phyloP scores from a whole-genome alignment of 2,329 filamentous ascomycete species.

The Beauveria bassiana region DNA sequence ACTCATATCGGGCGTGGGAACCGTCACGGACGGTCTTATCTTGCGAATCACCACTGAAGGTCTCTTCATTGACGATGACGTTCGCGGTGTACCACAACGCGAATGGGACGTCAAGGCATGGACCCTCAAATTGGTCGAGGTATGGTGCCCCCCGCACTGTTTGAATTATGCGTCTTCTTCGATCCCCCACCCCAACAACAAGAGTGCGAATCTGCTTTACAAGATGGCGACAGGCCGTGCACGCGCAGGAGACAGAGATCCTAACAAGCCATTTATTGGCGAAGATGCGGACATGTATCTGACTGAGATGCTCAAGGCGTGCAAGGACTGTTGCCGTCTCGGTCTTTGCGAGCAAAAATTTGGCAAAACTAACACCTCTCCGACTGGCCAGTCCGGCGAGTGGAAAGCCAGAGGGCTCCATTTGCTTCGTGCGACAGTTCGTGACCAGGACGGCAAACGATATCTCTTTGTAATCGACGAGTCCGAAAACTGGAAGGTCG shows the following conservation, averaged over 20 bases:
- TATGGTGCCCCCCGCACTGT: conserved; percentile 67
- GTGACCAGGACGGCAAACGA: conserved; percentile 59
- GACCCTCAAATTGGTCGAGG: conserved; percentile 89
- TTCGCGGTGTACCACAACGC: conserved; percentile 81
- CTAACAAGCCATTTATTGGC: conserved; percentile 45
- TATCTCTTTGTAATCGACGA: conserved; percentile 58
- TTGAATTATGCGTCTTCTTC: conserved; percentile 36
- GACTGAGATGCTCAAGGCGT: conserved; percentile 53
- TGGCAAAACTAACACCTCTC: conserved; percentile 34
- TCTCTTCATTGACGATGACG: conserved; percentile 93
- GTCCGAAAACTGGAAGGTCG: conserved; percentile 61
- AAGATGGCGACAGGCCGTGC: conserved; percentile 39
- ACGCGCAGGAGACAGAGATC: conserved; percentile 40
- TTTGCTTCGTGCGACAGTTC: conserved; percentile 54
- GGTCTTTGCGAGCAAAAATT: conserved; percentile 40
- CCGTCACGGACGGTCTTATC: conserved; percentile 86
- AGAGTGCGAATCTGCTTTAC: conserved; percentile 37
- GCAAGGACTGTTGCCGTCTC: conserved; percentile 55
- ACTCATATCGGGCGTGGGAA: conserved; percentile 73
- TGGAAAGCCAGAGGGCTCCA: conserved; percentile 51
- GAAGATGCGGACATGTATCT: conserved; percentile 62
- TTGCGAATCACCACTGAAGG: conserved; percentile 89
- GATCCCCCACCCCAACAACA: conserved; percentile 30
- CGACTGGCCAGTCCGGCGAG: conserved; percentile 41
- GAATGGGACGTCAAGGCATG: conserved; percentile 99